Evolutionary conservation across 2,329 filamentous ascomycete genomes (phyloP).

Genomic region (Talaromyces sp.): DNA sequence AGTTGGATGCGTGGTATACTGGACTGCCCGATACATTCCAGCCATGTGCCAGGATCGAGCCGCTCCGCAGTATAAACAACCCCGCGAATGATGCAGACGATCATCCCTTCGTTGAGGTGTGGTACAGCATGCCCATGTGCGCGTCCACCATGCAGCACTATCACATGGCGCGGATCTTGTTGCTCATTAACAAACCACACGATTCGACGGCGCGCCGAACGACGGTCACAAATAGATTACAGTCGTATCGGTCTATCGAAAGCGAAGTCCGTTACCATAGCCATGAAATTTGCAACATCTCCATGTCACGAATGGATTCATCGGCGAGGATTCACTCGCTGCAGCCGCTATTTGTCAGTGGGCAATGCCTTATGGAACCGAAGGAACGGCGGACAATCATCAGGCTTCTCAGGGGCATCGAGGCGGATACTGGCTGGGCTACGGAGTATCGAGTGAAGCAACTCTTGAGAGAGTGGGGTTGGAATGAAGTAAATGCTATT

Average conservation of each 20-base stretch:
- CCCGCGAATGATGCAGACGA: constrained; percentile 17
- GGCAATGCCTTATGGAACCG: constrained; percentile 53
- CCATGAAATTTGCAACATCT: constrained; percentile 58
- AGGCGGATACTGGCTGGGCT: constrained; percentile 60
- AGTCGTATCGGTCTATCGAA: constrained; percentile 54
- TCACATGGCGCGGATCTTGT: constrained; percentile 38
- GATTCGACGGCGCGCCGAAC: constrained; percentile 43
- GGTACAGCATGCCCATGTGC: constrained; percentile 62
- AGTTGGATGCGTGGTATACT: constrained; percentile 55
- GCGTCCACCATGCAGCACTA: constrained; percentile 54
- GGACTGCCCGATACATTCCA: constrained; percentile 57
- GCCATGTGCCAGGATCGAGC: constrained; percentile 48
- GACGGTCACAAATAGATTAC: constrained; percentile 50
- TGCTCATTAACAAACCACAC: constrained; percentile 39
- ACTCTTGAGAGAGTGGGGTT: constrained; percentile 39
- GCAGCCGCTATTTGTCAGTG: constrained; percentile 59
- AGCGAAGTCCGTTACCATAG: constrained; percentile 53
- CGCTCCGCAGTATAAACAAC: constrained; percentile 20
- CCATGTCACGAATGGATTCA: constrained; percentile 52
- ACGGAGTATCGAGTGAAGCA: constrained; percentile 57
- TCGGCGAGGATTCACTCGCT: constrained; percentile 56
- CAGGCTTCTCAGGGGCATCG: constrained; percentile 52
- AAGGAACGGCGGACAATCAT: constrained; percentile 52
- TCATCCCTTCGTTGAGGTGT: constrained; percentile 49
- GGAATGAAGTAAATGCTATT: constrained; percentile 12